Percentiles rank a stretch among this genome's conserved stretches.
Conservation (phyloP, 2,329 filamentous ascomycete genomes). For the Exophiala oligosperma region DNA sequence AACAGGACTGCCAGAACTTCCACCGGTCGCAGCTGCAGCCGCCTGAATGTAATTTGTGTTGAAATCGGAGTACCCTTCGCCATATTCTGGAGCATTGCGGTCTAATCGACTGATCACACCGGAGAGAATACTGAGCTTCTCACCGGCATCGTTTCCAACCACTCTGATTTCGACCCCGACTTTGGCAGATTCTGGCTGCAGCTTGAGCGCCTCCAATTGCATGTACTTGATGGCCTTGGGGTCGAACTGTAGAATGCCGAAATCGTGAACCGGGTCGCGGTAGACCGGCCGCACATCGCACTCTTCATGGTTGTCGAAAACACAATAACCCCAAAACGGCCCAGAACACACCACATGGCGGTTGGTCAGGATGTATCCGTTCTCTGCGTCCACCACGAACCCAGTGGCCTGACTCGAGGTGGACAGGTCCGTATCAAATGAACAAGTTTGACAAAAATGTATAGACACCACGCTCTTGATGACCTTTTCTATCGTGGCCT, state of each 20-base stretch:
- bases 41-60: constrained; percentile 97
- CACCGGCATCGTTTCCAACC: constrained; percentile 96
- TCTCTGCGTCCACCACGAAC: constrained; percentile 93
- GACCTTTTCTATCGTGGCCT: constrained; percentile 89
- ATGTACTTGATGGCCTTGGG: constrained; percentile 97
- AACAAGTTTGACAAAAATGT: constrained; percentile 95
- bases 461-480: constrained; percentile 98
- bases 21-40: constrained; percentile 92
- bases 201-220: constrained; percentile 74
- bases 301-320: constrained; percentile 98
- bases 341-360: constrained; percentile 92
- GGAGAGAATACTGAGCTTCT: constrained; percentile 96
- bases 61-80: constrained; percentile 97
- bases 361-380: constrained; percentile 85
- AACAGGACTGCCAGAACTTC: constrained; percentile 96
- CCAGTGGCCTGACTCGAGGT: constrained; percentile 94
- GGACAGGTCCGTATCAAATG: constrained; percentile 95
- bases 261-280: constrained; percentile 97
- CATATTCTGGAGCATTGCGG: constrained; percentile 95
- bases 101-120: constrained; percentile 96
- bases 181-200: constrained; percentile 80
- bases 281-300: constrained; percentile 96
- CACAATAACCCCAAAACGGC: constrained; percentile 96
- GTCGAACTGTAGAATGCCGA: constrained; percentile 94
- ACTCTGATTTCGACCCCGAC: constrained; percentile 95